Conservation (phyloP, 2,329 filamentous ascomycete genomes). For the Aspergillus hortae region DNA sequence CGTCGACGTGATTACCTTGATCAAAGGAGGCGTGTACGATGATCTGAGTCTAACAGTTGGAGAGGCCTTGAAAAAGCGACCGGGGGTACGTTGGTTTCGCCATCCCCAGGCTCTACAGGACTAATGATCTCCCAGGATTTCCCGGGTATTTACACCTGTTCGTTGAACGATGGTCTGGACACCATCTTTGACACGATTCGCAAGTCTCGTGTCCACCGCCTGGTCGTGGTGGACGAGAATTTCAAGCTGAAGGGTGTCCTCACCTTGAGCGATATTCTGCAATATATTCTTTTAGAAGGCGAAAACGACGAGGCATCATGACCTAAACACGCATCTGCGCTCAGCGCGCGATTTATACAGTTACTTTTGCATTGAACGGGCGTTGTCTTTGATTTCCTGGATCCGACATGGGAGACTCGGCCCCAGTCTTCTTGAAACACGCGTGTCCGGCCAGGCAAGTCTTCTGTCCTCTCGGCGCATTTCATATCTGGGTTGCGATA, state of each 20-base stretch:
- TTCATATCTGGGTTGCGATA: slow-evolving; percentile 12
- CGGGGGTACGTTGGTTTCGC: slow-evolving; percentile 55
- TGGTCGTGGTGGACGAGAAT: slow-evolving; percentile 89
- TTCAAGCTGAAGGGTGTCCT: slow-evolving; percentile 83
- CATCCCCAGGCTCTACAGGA: background rate
- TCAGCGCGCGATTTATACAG: slow-evolving; percentile 17
- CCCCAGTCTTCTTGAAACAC: background rate
- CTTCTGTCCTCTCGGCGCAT: slow-evolving; percentile 7
- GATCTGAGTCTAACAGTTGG: slow-evolving; percentile 83
- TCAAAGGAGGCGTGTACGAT: slow-evolving; percentile 90
- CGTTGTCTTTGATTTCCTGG: slow-evolving; percentile 20
- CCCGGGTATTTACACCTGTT: slow-evolving; percentile 94
- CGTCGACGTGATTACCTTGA: slow-evolving; percentile 92
- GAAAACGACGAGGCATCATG: slow-evolving; percentile 56
- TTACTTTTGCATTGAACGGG: slow-evolving; percentile 33
- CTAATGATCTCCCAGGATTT: slow-evolving; percentile 61
- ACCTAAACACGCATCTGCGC: slow-evolving; percentile 5
- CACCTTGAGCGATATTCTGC: slow-evolving; percentile 91
- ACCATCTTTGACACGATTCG: slow-evolving; percentile 96
- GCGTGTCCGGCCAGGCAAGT: background rate
- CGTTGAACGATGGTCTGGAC: slow-evolving; percentile 83
- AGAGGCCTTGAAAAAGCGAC: slow-evolving; percentile 80
- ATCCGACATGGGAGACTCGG: background rate
- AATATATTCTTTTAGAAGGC: slow-evolving; percentile 83
- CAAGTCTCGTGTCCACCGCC: slow-evolving; percentile 86